Conservation (phyloP, 148 eudicot species). For the Vaccinium darrowii region DNA sequence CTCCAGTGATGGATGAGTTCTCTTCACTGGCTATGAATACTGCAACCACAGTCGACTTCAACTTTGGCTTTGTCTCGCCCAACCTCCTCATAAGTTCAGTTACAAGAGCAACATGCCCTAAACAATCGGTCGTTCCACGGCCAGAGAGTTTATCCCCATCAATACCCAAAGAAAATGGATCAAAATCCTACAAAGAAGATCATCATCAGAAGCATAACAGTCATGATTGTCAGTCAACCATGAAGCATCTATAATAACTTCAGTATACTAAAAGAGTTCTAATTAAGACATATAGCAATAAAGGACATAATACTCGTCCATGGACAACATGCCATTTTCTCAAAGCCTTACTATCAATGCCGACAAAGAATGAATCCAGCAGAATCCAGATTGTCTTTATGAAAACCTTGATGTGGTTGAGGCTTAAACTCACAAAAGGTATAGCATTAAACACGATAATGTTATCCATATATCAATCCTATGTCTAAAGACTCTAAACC, state of each 20-base stretch:
- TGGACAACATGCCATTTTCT: neutral
- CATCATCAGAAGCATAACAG: neutral
- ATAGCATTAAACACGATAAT: neutral
- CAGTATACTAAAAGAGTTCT: neutral
- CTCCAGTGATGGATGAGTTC: constrained; percentile 86
- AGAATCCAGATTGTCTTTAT: constrained; percentile 6
- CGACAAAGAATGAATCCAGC: neutral
- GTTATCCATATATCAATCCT: neutral
- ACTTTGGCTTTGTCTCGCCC: constrained; percentile 73
- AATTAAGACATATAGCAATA: neutral
- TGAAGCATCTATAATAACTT: neutral
- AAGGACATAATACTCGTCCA: neutral
- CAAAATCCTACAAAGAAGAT: constrained; percentile 65
- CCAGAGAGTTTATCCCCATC: constrained; percentile 93
- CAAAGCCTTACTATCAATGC: neutral
- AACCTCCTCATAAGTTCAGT: constrained; percentile 85
- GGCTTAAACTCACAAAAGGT: neutral
- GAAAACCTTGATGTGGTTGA: neutral
- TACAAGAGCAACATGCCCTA: constrained; percentile 95
- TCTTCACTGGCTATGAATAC: constrained; percentile 97
- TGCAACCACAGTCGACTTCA: constrained; percentile 90
- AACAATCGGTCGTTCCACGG: constrained; percentile 96
- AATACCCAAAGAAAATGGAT: constrained; percentile 85
- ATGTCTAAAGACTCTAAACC: neutral
- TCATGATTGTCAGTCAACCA: neutral